Base-by-base conservation (phyloP, 2,329 filamentous ascomycete genomes). In the Aspergillus neoniger region DNA sequence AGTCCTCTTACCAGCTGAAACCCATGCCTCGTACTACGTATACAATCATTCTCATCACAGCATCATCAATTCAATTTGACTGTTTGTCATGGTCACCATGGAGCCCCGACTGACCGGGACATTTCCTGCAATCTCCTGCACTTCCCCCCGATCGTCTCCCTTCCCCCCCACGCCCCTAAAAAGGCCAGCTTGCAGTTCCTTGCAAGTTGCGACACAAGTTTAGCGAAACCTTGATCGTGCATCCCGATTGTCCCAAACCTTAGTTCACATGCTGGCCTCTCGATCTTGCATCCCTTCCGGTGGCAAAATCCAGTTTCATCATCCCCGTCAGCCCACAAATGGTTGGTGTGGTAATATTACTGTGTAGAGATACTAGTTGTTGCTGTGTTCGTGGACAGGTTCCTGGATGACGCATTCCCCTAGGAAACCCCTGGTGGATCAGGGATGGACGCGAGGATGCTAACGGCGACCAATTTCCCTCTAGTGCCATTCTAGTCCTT, bases 111-210 rank as follows among this genome's bases (percentile, higher is more conserved):
- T 32, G 47, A 49, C 41, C 50, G 59, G 47, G 43, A 52, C 32
- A 28, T 36, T 56, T 21, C 51, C 58, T 60, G 52, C 58, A 60
- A 49, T 60, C 58, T 56, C 60, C 60, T 60, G 54, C 57, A 60
- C 51, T 57, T 28, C 25, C 57, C 32, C 39, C 21, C 51, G 48
- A 41, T 51, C 47, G 52, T 30, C 47, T 19, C 60, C 57, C 56
- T 38, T 48, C 19, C 44, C 25, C 60, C 57, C 56, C 41, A 55
- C 57, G 48, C 30, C 55, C 53, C 57, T 49, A 59, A 36, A 36
- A 36, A 59, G 60, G 52, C 57, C 60, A 60, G 53, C 43, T 62
- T 60, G 58, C 60, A 62, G 53, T 30, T 57, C 48, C n/a, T 30
- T 30, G 52, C 60, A 48, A 62, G 32, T 36, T 36, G 32, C 32